These are phyloP conservation scores for Pyricularia grisea DNA, from an alignment of 2,329 filamentous ascomycete genomes.

Conservation along the genomic window DNA sequence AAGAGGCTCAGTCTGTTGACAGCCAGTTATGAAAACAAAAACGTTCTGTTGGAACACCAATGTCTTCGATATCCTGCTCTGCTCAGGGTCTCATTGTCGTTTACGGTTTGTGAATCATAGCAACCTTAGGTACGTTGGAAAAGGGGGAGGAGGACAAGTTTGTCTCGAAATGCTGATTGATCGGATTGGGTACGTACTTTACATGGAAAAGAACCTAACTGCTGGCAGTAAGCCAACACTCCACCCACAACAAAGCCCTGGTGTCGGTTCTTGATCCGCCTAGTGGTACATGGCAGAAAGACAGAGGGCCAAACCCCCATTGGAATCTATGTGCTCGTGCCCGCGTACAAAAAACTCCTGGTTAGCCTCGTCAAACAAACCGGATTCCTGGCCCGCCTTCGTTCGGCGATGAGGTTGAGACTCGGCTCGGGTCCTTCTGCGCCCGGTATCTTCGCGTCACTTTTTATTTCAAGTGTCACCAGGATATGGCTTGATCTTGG, in stretches of 20 bases:
- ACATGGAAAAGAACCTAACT: neutral
- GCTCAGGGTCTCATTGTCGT: neutral
- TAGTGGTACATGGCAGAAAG: neutral
- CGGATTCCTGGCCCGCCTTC: neutral
- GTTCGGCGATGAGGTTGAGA: constrained; percentile 1
- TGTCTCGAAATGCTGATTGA: neutral
- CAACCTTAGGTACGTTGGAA: neutral
- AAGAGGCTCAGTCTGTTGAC: neutral
- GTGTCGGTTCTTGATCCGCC: neutral
- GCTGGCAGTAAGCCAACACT: neutral
- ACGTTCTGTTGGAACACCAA: neutral
- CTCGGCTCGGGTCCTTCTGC: neutral
- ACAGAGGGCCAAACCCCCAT: neutral
- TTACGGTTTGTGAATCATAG: neutral
- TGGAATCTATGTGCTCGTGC: neutral
- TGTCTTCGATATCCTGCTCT: neutral
- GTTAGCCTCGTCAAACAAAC: neutral
- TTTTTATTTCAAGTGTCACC: neutral
- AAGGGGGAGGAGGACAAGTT: neutral
- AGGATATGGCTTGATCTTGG: neutral
- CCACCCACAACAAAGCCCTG: neutral
- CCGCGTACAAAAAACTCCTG: neutral
- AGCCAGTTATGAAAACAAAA: neutral
- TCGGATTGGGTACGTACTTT: neutral
- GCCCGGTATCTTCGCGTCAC: neutral